Base-by-base conservation (phyloP, 2,329 filamentous ascomycete genomes). In the Sclerotinia minor region DNA sequence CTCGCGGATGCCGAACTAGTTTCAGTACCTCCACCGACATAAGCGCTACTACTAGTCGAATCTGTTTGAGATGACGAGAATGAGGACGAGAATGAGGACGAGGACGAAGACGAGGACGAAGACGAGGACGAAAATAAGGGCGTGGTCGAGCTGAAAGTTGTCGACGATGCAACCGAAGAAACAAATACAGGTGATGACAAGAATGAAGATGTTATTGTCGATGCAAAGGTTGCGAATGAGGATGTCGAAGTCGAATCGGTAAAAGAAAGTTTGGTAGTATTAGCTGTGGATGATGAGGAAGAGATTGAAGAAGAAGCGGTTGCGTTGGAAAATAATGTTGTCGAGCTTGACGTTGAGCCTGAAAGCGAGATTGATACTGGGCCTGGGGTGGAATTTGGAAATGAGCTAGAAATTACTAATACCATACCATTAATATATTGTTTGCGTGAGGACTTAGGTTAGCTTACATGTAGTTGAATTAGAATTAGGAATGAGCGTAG, bases 381-480 rank as follows among this genome's bases (percentile, higher is more conserved):
- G 15, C 38, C 44, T 26, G 59, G 45, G 35, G 29, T 38, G 15
- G 59, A 70, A 68, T 68, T 49, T 24, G 59, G 45, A n/a, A 69
- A 72, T 38, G 74, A 72, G 68, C 71, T 74, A 65, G 71, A 70
- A 70, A 76, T 76, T 76, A 75, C 75, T 77, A 49, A 59, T 44
- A n/a, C 49, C 53, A 49, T 68, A 35, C 72, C 59, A 72, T 70
- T 41, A 45, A 47, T 38, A 13, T 15, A 55, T 68, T 52, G 45
- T 19, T 74, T 15, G 11, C 29, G 11, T 57, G 38, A 8, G 41
- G n/a, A 21, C 38, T 41, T 17, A 17, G 15, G 9, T n/a, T 26
- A 45, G 69, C 75, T 71, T 69, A 76, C 75, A 70, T 50, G 72
- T 72, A 50, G 73, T 75, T 58, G 74, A 74, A 76, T 76, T 77